Evolutionary conservation across 2,329 filamentous ascomycete genomes (phyloP), one percentile per base, ranked within the genome.

Genomic region (Penicillium sp.): DNA sequence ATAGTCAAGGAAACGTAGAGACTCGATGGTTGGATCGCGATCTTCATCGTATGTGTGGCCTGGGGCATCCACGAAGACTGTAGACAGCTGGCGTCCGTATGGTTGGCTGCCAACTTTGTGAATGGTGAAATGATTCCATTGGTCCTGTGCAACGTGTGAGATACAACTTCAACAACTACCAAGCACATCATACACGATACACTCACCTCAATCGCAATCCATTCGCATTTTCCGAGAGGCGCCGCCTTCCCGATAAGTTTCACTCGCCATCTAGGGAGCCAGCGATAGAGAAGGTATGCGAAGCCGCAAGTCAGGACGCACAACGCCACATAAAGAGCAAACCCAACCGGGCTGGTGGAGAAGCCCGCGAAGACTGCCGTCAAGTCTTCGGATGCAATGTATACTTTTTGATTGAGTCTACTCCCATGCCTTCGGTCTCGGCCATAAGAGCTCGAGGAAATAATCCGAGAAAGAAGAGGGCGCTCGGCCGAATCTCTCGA

Each of bases 311-410:
- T 91, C 5, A 85, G 66, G 15, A 87, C 63, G 63, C 91, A 97
- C 6, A 95, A 73, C 8, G 80, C 63, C 4, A 86, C 63, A 68
- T 97, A 97, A 0, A 85, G 57, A 2, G 81, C 71, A 63, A 85
- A 88, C 1, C 94, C 90, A 13, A 84, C 55, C 4, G 74, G 71
- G 58, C 87, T 93, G 3, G 91, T 96, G 45, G 81, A 85, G 72
- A 97, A 99, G 0, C 94, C 94, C 23, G 93, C 90, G 66, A 97
- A 85, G 26, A 92, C 93, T 63, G 96, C 91, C 1, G 91, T 96
- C 58, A 99, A 78, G 70, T 99, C 94, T 71, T 99, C 94, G 39
- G 90, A 95, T 53, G 85, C 80, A 73, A 99, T 91, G 72, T 96
- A 94, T 23, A 96, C 82, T 74, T 96, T 97, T 71, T 99, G 94